Evolutionary conservation across 495 filamentous ascomycete species (phyloP).

Genomic region (Penicillium malachiteum): DNA sequence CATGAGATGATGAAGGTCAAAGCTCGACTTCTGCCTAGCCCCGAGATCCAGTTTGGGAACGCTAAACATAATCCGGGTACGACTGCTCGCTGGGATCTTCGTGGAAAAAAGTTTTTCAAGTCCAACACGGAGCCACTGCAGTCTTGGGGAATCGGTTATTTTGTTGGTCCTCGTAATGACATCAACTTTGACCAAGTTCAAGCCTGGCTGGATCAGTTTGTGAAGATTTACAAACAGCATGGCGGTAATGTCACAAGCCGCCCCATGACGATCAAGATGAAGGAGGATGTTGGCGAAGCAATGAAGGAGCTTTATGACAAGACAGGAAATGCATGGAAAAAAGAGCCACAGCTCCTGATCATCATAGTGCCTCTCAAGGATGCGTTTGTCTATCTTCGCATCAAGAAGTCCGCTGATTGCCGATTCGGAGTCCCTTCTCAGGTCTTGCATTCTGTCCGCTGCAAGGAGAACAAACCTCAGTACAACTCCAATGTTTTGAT

Average conservation of each 20-base stretch:
- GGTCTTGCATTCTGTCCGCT: slow-evolving; percentile 60
- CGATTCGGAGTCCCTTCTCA: slow-evolving; percentile 78
- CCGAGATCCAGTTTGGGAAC: slow-evolving; percentile 64
- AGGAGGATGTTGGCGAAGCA: slow-evolving; percentile 49
- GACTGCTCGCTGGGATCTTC: slow-evolving; percentile 81
- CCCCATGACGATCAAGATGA: slow-evolving; percentile 25
- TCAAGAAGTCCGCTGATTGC: slow-evolving; percentile 83
- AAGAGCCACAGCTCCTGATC: slow-evolving; percentile 62
- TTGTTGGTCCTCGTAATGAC: slow-evolving; percentile 38
- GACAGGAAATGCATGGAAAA: slow-evolving; percentile 45
- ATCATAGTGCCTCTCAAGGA: slow-evolving; percentile 71
- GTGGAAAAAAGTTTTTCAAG: slow-evolving; percentile 69
- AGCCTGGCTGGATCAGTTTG: slow-evolving; percentile 60
- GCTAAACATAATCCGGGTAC: slow-evolving; percentile 51
- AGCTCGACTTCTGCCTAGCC: slow-evolving; percentile 69
- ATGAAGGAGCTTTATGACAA: slow-evolving; percentile 53
- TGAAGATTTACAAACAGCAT: slow-evolving; percentile 62
- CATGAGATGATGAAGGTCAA: slow-evolving; percentile 59
- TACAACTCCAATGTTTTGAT: slow-evolving; percentile 86
- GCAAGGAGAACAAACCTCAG: slow-evolving; percentile 61
- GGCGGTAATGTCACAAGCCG: slow-evolving; percentile 60
- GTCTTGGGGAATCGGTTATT: slow-evolving; percentile 69
- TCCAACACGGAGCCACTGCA: slow-evolving; percentile 58
- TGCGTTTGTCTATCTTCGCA: slow-evolving; percentile 62
- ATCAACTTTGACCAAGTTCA: slow-evolving; percentile 46